These are phyloP conservation scores for Lodderomyces beijingensis DNA, from an alignment of 1,139 yeast genomes.

Conservation along the genomic window DNA sequence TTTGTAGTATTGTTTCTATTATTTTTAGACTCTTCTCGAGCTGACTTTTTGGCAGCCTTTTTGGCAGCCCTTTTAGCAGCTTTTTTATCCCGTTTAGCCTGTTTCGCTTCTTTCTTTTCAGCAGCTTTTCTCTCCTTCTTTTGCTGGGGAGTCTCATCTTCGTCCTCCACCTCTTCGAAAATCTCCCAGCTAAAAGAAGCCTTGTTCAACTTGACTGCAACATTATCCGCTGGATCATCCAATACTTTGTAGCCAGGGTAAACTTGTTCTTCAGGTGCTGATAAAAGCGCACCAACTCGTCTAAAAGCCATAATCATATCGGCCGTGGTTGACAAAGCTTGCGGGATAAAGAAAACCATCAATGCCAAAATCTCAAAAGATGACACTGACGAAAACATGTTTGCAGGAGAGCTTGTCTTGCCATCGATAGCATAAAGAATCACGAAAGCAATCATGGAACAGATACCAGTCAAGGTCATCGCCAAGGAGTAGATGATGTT, in stretches of 20 bases:
- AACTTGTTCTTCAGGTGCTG: slow-evolving; percentile 15
- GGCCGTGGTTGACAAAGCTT: slow-evolving; percentile 59
- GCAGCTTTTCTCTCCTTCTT: slow-evolving; percentile 9
- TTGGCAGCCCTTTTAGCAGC: slow-evolving; percentile 8
- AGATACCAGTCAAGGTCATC: slow-evolving; percentile 54
- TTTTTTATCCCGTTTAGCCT: slow-evolving; percentile 7
- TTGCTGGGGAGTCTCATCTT: slow-evolving; percentile 8
- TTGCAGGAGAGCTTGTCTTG: slow-evolving; percentile 53
- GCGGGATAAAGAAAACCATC: slow-evolving; percentile 56
- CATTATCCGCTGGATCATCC: slow-evolving; percentile 26
- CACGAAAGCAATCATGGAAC: slow-evolving; percentile 68
- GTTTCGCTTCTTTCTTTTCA: slow-evolving; percentile 8
- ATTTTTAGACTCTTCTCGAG: slow-evolving; percentile 4
- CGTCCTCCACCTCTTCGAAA: slow-evolving; percentile 25
- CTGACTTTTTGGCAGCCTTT: slow-evolving; percentile 7
- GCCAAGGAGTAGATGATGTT: slow-evolving; percentile 54
- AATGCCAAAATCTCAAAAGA: slow-evolving; percentile 54
- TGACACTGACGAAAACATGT: slow-evolving; percentile 72
- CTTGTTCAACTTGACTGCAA: slow-evolving; percentile 23
- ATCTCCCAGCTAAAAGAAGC: slow-evolving; percentile 39
- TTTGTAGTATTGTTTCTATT: background rate
- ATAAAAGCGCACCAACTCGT: slow-evolving; percentile 54
- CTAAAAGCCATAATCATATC: slow-evolving; percentile 60
- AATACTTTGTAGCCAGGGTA: slow-evolving; percentile 23
- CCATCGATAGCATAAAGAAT: slow-evolving; percentile 48